These are phyloP conservation scores for Pluteus cervinus DNA, from an alignment of 768 basidiomycete genomes.

Conservation along the genomic window DNA sequence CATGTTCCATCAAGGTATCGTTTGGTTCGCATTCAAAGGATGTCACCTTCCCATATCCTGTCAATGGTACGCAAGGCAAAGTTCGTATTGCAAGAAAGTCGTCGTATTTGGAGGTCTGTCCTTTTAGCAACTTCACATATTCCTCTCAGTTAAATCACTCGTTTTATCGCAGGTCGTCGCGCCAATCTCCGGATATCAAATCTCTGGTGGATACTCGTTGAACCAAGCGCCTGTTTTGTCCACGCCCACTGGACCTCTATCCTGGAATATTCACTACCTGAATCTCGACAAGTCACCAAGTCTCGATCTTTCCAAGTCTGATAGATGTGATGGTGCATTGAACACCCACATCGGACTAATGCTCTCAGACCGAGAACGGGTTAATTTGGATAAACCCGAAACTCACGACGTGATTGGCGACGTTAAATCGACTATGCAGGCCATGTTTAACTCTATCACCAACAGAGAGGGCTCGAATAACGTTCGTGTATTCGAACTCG, in stretches of 20 bases:
- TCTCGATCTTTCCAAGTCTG: conserved; percentile 9
- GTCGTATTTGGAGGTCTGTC: conserved; percentile 22
- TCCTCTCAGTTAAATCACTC: conserved; percentile 11
- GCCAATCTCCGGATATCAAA: conserved; percentile 12
- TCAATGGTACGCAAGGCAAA: conserved; percentile 29
- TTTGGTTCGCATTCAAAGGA: conserved; percentile 18
- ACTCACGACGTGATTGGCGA: conserved; percentile 5
- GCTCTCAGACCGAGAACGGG: conserved; percentile 11
- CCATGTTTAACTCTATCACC: conserved; percentile 5
- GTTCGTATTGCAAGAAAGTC: conserved; percentile 48
- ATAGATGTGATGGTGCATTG: conserved; percentile 11
- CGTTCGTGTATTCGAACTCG: conserved; percentile 16
- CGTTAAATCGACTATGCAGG: conserved; percentile 11
- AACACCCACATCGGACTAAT: conserved; percentile 4
- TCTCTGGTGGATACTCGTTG: conserved; percentile 14
- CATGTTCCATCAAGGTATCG: conserved; percentile 23
- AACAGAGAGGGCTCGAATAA: neutral
- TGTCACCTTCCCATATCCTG: conserved; percentile 37
- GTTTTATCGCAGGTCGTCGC: conserved; percentile 18
- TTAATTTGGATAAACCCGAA: neutral
- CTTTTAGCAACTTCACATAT: conserved; percentile 9
- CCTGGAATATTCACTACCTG: conserved; percentile 29
- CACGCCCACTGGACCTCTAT: conserved; percentile 4
- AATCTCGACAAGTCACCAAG: conserved; percentile 19
- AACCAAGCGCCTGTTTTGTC: conserved; percentile 23